Percentiles rank a stretch among this genome's conserved stretches.
These are phyloP conservation scores for Pestalotiopsis sp. DNA, from an alignment of 2,329 filamentous ascomycete genomes.

Conservation along the genomic window DNA sequence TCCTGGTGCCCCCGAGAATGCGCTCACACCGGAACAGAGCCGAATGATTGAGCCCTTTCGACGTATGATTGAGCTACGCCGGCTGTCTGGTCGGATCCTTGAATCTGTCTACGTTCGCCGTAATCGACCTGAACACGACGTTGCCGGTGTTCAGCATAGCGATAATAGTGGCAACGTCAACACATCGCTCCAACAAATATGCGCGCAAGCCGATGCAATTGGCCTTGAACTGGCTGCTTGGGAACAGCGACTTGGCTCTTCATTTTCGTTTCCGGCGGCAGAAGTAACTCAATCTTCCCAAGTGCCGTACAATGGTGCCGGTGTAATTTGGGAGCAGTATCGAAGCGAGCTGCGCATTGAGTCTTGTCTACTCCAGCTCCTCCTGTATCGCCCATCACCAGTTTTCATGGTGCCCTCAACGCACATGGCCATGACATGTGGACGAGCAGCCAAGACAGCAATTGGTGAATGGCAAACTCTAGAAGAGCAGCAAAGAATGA, in stretches of 20 bases:
- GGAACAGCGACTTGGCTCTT: neutral
- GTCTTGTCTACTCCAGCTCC: neutral
- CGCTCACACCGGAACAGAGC: neutral
- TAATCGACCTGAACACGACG: neutral
- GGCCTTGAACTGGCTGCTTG: neutral
- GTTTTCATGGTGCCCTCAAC: neutral
- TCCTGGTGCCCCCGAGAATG: neutral
- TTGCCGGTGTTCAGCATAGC: neutral
- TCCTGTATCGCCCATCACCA: neutral
- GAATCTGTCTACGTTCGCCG: neutral
- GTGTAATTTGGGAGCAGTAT: neutral
- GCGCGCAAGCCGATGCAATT: neutral
- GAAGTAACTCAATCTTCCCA: neutral
- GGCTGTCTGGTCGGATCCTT: neutral
- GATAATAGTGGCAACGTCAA: neutral
- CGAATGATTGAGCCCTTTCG: neutral
- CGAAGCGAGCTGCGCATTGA: neutral
- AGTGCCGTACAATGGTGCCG: neutral
- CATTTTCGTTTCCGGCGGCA: neutral
- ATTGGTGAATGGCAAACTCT: neutral
- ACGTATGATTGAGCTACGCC: neutral
- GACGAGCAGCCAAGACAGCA: neutral
- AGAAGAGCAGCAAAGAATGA: neutral
- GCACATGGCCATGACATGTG: neutral
- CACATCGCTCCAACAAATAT: neutral